Percentiles rank a stretch among this genome's conserved stretches.
Evolutionary conservation across 805 yeast species (phyloP).

Genomic region (Candida incommunis): DNA sequence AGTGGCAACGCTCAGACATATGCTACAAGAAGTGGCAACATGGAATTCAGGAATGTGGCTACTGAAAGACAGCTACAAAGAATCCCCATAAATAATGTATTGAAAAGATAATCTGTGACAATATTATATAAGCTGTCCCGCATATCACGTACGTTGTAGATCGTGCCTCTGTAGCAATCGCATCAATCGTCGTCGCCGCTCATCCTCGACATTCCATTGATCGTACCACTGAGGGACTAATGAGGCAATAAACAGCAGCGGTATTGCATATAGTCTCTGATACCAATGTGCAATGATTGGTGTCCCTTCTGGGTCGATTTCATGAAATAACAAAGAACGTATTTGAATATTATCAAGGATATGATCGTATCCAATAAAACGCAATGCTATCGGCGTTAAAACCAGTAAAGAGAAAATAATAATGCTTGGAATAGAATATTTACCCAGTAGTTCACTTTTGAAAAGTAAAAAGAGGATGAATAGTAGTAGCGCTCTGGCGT

Average conservation of each 20-base stretch:
- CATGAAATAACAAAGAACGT: background rate
- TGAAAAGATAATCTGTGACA: no score
- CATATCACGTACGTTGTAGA: no score
- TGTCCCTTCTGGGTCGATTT: background rate
- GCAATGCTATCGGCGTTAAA: no score
- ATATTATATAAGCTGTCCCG: no score
- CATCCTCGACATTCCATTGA: background rate
- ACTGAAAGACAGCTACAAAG: conserved; percentile 39
- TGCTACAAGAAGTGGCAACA: conserved; percentile 49
- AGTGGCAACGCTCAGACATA: conserved; percentile 47
- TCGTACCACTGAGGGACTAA: background rate
- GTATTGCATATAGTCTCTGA: background rate
- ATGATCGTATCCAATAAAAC: background rate
- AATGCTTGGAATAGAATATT: no score
- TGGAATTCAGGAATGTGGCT: conserved; percentile 59
- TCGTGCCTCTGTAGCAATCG: no score
- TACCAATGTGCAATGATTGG: background rate
- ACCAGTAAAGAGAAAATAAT: no score
- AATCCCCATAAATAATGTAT: no score
- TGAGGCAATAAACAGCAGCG: background rate
- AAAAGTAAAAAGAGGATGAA: no score
- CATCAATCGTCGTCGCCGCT: background rate
- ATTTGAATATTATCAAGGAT: background rate
- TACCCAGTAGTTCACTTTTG: no score
- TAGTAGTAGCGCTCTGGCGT: no score